phyloP scores from a whole-genome alignment of 2,329 filamentous ascomycete species.

The Graphiopsis chlorocephala region DNA sequence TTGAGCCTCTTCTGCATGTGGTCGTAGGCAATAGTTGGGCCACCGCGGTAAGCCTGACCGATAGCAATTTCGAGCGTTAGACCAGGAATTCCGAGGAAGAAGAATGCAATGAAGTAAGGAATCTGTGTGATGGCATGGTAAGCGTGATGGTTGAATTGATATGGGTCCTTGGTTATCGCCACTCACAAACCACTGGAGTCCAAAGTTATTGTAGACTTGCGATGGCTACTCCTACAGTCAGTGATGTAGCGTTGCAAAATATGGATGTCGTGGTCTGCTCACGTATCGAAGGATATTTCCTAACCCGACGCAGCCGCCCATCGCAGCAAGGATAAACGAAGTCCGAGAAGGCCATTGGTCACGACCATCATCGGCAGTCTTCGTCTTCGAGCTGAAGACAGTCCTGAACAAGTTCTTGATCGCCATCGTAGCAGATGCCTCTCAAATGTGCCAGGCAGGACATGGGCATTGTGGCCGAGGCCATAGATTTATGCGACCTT shows the following conservation, averaged over 20 bases:
- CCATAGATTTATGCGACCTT: neutral
- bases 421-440: slow-evolving; percentile 3
- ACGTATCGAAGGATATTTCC: slow-evolving; percentile 42
- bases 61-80: slow-evolving; percentile 56
- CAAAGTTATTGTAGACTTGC: slow-evolving; percentile 59
- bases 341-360: slow-evolving; percentile 57
- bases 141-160: neutral
- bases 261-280: neutral
- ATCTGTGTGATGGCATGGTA: neutral
- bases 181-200: slow-evolving; percentile 58
- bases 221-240: slow-evolving; percentile 43
- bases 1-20: slow-evolving; percentile 54
- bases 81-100: slow-evolving; percentile 56
- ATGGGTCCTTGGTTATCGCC: neutral
- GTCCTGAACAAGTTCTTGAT: slow-evolving; percentile 15
- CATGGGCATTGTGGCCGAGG: neutral
- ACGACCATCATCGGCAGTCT: slow-evolving; percentile 40
- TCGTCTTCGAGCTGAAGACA: slow-evolving; percentile 18
- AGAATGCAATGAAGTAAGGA: slow-evolving; percentile 40
- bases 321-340: slow-evolving; percentile 56
- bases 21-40: slow-evolving; percentile 31
- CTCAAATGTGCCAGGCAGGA: neutral
- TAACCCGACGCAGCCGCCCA: slow-evolving; percentile 59
- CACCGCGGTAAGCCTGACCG: slow-evolving; percentile 51
- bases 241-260: neutral